Percentiles rank a stretch among this genome's conserved stretches.
Conservation (phyloP, 169 alveolate species). For the Cryptosporidium ryanae region DNA sequence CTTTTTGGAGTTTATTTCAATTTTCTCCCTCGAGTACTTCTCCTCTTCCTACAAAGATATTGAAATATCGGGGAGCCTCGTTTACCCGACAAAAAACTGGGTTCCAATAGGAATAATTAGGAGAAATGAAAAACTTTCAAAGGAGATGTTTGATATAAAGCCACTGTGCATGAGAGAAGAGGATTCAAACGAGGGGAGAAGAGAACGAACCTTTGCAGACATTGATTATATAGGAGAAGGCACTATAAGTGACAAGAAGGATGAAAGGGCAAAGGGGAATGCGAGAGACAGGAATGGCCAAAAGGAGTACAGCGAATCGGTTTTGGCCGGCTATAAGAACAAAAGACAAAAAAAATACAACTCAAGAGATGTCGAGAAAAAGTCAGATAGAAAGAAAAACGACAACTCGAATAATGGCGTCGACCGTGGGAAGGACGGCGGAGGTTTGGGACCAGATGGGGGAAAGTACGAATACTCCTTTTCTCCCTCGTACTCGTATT, state of each 20-base stretch:
- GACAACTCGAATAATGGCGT: neutral
- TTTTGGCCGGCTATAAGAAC: neutral
- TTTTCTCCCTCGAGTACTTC: constrained; percentile 54
- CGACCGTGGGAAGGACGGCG: neutral
- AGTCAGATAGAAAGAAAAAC: neutral
- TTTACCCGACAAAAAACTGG: constrained; percentile 68
- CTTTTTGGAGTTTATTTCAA: constrained; percentile 53
- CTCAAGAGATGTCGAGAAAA: neutral
- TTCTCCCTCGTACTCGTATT: neutral
- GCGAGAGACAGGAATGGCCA: neutral
- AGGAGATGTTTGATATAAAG: constrained; percentile 69
- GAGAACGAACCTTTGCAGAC: neutral
- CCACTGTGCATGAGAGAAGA: constrained; percentile 42
- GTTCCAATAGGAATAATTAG: constrained; percentile 50
- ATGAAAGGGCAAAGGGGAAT: neutral
- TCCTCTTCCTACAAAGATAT: constrained; percentile 64
- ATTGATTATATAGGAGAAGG: neutral
- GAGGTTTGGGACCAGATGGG: neutral
- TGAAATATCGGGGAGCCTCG: constrained; percentile 61
- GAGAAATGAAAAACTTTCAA: constrained; percentile 33
- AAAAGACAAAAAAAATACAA: neutral
- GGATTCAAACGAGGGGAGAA: neutral
- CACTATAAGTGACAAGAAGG: neutral
- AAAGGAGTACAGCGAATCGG: neutral
- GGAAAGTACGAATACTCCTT: neutral